These are phyloP conservation scores for Hysterangium stoloniferum DNA, from an alignment of 768 basidiomycete species.

Conservation along the genomic window DNA sequence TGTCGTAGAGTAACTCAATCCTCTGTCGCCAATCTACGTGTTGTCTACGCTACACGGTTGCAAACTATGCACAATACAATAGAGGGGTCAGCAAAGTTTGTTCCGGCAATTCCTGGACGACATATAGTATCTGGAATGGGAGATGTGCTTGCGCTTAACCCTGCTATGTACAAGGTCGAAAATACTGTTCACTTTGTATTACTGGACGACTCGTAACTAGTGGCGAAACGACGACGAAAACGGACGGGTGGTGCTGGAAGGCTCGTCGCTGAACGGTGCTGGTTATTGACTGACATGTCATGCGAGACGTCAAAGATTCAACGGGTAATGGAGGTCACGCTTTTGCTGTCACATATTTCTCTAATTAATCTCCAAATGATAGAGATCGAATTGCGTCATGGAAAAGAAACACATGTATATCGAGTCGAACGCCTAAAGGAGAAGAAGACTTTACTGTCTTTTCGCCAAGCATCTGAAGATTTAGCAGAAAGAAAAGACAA, in stretches of 20 bases:
- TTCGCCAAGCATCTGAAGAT: conserved; percentile 91
- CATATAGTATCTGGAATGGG: conserved; percentile 87
- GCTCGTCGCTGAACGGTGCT: conserved; percentile 89
- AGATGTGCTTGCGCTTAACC: conserved; percentile 74
- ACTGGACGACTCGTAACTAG: conserved; percentile 84
- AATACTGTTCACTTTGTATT: conserved; percentile 85
- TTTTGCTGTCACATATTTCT: neutral
- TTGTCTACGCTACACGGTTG: conserved; percentile 93
- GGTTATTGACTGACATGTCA: conserved; percentile 90
- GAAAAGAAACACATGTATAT: conserved; percentile 93
- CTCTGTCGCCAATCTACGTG: conserved; percentile 90
- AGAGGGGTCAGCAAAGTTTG: conserved; percentile 92
- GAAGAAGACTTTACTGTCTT: conserved; percentile 83
- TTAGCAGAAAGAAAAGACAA: conserved; percentile 80
- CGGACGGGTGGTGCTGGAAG: conserved; percentile 51
- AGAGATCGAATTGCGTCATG: conserved; percentile 80
- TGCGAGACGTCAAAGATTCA: conserved; percentile 94
- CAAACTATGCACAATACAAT: conserved; percentile 83
- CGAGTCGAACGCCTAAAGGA: conserved; percentile 74
- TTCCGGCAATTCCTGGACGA: conserved; percentile 83
- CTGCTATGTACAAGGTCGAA: conserved; percentile 91
- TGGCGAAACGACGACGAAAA: conserved; percentile 69
- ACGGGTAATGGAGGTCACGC: conserved; percentile 52
- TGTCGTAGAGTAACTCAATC: conserved; percentile 66
- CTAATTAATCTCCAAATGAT: neutral